Base-by-base conservation (phyloP, 1,284 basidiomycete species). In the Flammula alnicola region DNA sequence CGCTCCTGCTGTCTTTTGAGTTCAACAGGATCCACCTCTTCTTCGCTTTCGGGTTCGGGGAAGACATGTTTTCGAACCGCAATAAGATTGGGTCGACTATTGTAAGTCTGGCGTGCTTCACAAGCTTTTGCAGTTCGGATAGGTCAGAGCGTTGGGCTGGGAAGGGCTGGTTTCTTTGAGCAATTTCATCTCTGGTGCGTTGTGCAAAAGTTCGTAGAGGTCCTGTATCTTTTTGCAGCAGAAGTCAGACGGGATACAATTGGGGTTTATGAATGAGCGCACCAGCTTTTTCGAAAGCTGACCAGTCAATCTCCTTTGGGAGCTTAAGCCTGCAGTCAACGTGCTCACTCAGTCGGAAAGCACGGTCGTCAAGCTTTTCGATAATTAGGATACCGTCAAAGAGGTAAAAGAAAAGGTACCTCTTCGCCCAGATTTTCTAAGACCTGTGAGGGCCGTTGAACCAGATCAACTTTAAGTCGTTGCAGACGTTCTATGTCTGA, bases 71-170 rank as follows among this genome's bases (percentile, higher is more conserved):
- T 58, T 61, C 72, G 47, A 73, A 68, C 8, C 60, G 61, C 27
- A 74, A 67, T 19, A 86, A 69, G 14, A 86, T 72, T 17, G 86
- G 86, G 54, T 88, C 86, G 45, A 89, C 60, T 19, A 88, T 77
- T 5, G 67, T 66, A 19, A 65, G 68, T 37, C 78, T 73, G 1
- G 79, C 76, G 17, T 75, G 68, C 54, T 78, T 78, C 47, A 89
- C 84, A 54, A 86, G 68, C 43, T 70, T 69, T 61, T 88, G 86
- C 1, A 88, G 78, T 26, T 77, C 66, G n/a, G 84, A 86, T 4
- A 80, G 76, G 0, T 72, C 69, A 0, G 77, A 74, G 8, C 61
- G 65, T 46, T 83, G 79, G 7, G 60, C 66, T 11, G 60, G 57
- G 16, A 67, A 57, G 12, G 78, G 78, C 10, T 62, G 61, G n/a